phyloP scores from a whole-genome alignment of 805 yeast genomes.

The Candida pseudofarinosa region DNA sequence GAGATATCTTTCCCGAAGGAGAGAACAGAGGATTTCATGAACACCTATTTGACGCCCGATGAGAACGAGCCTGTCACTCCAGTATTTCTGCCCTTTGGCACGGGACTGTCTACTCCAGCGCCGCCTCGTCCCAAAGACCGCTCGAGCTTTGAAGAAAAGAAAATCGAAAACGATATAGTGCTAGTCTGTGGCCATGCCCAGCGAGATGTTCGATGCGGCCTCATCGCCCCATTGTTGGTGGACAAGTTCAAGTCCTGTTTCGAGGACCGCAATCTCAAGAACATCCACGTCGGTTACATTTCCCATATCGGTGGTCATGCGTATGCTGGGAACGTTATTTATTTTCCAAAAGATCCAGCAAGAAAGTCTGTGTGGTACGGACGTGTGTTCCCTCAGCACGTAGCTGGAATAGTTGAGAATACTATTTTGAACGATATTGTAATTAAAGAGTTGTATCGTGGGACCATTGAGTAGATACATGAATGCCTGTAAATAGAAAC shows the following conservation, averaged over 20 bases:
- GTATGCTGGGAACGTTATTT: conserved; percentile 77
- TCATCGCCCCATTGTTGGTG: conserved; percentile 53
- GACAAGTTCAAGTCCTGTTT: conserved; percentile 48
- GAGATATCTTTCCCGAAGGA: conserved; percentile 31
- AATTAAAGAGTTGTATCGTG: conserved; percentile 56
- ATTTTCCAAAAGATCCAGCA: conserved; percentile 37
- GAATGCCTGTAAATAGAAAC: not conserved
- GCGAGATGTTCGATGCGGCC: conserved; percentile 66
- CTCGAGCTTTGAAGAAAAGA: conserved; percentile 8
- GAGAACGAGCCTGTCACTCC: conserved; percentile 8
- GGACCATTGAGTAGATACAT: conserved; percentile 15
- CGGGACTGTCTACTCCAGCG: not conserved
- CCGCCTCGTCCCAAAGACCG: conserved; percentile 15
- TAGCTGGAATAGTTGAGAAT: conserved; percentile 61
- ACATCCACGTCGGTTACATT: conserved; percentile 46
- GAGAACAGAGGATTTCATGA: conserved; percentile 34
- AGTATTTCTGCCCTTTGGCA: conserved; percentile 8
- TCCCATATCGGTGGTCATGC: conserved; percentile 87
- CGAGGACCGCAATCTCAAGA: conserved; percentile 23
- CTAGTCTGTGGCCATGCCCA: conserved; percentile 64
- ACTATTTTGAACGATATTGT: conserved; percentile 48
- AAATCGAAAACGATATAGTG: conserved; percentile 28
- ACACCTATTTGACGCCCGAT: conserved; percentile 36
- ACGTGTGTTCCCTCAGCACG: conserved; percentile 58
- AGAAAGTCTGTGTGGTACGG: conserved; percentile 71